phyloP scores from a whole-genome alignment of 2,329 filamentous ascomycete genomes.

The Thelonectria olida region DNA sequence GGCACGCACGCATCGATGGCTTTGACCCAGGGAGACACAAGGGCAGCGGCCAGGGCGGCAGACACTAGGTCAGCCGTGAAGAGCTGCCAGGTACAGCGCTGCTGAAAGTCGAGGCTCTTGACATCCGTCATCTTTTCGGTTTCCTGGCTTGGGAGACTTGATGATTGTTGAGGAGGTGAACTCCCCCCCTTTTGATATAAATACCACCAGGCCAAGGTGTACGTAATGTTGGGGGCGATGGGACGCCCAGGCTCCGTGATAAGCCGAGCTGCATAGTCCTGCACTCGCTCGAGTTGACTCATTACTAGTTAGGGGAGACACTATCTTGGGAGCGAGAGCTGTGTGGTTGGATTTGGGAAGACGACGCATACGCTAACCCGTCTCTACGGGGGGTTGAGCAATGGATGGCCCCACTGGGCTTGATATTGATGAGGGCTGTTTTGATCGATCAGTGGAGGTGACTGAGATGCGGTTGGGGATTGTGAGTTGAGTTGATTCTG shows the following conservation, averaged over 20 bases:
- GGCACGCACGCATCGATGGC: constrained; percentile 37
- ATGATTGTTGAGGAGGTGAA: neutral
- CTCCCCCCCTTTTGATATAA: neutral
- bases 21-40: constrained; percentile 40
- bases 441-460: neutral
- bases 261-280: constrained; percentile 6
- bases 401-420: neutral
- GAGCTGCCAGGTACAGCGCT: constrained; percentile 36
- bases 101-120: constrained; percentile 33
- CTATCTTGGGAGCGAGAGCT: neutral
- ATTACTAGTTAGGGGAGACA: neutral
- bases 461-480: neutral
- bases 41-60: constrained; percentile 34
- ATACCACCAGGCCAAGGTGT: neutral
- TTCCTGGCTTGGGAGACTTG: neutral
- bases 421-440: neutral
- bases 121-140: constrained; percentile 33
- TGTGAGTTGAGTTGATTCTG: neutral
- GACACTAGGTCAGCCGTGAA: constrained; percentile 36
- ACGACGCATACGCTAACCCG: neutral
- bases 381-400: neutral
- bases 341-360: neutral
- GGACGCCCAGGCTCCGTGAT: neutral
- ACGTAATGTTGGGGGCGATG: constrained; percentile 9
- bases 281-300: neutral